phyloP scores from a whole-genome alignment of 106 monocot genomes.

The Narthecium ossifragum region DNA sequence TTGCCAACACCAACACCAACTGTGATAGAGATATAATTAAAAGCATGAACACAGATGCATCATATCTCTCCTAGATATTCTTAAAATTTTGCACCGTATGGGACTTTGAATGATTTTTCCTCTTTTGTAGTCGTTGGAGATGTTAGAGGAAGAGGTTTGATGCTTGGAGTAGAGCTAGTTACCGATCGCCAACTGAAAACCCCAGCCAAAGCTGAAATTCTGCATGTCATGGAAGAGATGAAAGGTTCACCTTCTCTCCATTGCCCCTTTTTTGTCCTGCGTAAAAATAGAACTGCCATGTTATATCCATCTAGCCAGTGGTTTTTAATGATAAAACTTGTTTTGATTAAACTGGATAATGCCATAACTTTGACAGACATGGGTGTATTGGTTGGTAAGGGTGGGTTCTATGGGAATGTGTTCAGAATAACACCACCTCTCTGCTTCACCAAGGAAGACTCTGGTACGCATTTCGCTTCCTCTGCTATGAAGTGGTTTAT shows the following conservation, averaged over 20 bases:
- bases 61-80: no score
- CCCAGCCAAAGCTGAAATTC: conserved; percentile 43
- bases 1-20: no score
- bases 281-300: neutral
- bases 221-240: conserved; percentile 43
- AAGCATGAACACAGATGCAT: no score
- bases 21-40: no score
- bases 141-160: conserved; percentile 55
- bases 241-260: conserved; percentile 25
- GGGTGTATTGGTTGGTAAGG: conserved; percentile 46
- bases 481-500: no score
- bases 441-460: conserved; percentile 45
- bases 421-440: conserved; percentile 38
- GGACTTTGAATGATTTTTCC: neutral
- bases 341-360: no score
- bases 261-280: neutral
- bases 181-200: conserved; percentile 34
- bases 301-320: no score
- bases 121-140: conserved; percentile 40
- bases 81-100: no score
- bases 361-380: conserved; percentile 15
- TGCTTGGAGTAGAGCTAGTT: conserved; percentile 54
- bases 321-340: no score
- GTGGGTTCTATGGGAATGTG: conserved; percentile 40
- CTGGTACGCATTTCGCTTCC: conserved; percentile 11